Conservation (phyloP, 2,329 filamentous ascomycete genomes). For the Cytospora paraplurivora region DNA sequence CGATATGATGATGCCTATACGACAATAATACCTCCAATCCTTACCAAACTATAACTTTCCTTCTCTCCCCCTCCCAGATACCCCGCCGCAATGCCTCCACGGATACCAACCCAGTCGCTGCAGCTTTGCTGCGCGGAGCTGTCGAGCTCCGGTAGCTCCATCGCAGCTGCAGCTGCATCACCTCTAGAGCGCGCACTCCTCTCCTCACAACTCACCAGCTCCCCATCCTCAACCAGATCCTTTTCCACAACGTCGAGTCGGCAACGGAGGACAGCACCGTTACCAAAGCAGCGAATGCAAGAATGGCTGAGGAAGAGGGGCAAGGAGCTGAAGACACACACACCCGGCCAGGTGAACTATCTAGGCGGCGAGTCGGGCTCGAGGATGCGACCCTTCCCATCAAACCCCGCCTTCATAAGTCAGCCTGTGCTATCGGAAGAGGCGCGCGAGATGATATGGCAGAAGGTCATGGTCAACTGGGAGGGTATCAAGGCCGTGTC, state of each 20-base stretch:
- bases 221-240: conserved; percentile 30
- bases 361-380: conserved; percentile 41
- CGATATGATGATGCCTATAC: conserved; percentile 13
- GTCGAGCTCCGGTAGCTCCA: conserved; percentile 19
- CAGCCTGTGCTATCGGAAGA: conserved; percentile 73
- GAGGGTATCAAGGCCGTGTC: conserved; percentile 76
- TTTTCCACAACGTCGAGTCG: conserved; percentile 46
- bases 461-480: conserved; percentile 64
- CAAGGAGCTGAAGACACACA: conserved; percentile 27
- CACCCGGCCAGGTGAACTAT: conserved; percentile 39
- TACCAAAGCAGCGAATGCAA: conserved; percentile 42
- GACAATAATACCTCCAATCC: conserved; percentile 7
- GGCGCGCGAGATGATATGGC: conserved; percentile 73
- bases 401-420: conserved; percentile 71
- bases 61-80: neutral
- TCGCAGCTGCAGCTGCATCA: conserved; percentile 1
- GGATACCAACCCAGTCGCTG: conserved; percentile 26
- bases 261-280: conserved; percentile 41
- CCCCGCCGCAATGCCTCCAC: conserved; percentile 25
- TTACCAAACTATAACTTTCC: neutral
- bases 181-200: conserved; percentile 24
- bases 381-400: conserved; percentile 64
- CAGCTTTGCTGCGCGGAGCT: conserved; percentile 25
- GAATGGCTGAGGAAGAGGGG: conserved; percentile 38
- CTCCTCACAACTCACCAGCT: conserved; percentile 8